Percentiles rank a stretch among this genome's conserved stretches.
These are phyloP conservation scores for Thielaviopsis cerberus DNA, from an alignment of 2,329 filamentous ascomycete species.

Conservation along the genomic window DNA sequence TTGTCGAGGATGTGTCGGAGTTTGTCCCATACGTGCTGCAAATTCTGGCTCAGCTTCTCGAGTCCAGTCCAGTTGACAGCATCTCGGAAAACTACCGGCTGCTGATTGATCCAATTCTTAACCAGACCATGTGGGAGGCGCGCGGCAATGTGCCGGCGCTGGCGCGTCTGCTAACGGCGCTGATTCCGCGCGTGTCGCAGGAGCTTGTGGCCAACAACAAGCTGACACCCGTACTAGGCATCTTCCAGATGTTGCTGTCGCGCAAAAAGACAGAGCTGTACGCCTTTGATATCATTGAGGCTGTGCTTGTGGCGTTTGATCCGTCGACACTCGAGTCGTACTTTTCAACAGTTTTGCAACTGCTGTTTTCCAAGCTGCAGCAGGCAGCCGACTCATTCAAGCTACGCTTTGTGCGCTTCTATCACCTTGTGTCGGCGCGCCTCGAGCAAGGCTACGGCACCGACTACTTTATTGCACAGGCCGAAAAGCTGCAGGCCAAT, in stretches of 20 bases:
- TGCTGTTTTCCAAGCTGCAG: conserved; percentile 65
- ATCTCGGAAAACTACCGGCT: conserved; percentile 66
- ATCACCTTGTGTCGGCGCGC: conserved; percentile 71
- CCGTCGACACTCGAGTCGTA: conserved; percentile 51
- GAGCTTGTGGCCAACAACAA: conserved; percentile 63
- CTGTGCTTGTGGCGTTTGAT: conserved; percentile 54
- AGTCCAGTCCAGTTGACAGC: conserved; percentile 61
- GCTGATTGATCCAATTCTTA: conserved; percentile 60
- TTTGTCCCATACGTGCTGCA: conserved; percentile 96
- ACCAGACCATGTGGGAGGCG: conserved; percentile 73
- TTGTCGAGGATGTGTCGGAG: conserved; percentile 72
- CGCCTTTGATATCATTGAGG: conserved; percentile 79
- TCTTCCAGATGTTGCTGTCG: conserved; percentile 78
- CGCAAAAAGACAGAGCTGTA: conserved; percentile 70
- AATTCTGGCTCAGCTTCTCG: conserved; percentile 74
- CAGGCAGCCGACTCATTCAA: conserved; percentile 57
- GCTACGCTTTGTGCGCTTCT: conserved; percentile 79
- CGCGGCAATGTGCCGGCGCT: conserved; percentile 85
- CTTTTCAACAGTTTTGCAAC: conserved; percentile 59
- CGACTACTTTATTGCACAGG: conserved; percentile 75
- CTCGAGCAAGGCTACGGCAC: conserved; percentile 67
- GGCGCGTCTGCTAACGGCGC: conserved; percentile 63
- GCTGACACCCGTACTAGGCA: conserved; percentile 72
- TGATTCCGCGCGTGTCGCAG: conserved; percentile 59
- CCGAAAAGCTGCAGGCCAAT: conserved; percentile 62